Conservation (phyloP, 805 yeast genomes). For the Nakazawaea ernobii region DNA sequence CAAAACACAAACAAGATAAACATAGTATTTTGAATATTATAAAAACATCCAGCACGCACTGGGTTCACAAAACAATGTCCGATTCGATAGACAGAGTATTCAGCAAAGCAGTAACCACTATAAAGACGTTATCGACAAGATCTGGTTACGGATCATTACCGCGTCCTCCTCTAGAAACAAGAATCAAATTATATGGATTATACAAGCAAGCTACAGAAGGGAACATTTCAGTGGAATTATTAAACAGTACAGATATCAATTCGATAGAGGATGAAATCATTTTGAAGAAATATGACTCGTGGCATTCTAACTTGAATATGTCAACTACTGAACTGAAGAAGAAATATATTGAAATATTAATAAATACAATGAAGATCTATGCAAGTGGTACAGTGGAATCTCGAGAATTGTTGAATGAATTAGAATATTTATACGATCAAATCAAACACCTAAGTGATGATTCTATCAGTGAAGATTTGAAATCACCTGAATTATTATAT, state of each 20-base stretch:
- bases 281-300: conserved; percentile 76
- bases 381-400: conserved; percentile 67
- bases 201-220: conserved; percentile 92
- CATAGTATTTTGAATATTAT: background rate
- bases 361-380: conserved; percentile 66
- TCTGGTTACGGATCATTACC: conserved; percentile 60
- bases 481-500: conserved; percentile 12
- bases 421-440: conserved; percentile 73
- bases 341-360: conserved; percentile 57
- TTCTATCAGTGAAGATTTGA: background rate
- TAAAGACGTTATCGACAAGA: conserved; percentile 62
- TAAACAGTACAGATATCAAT: conserved; percentile 29
- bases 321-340: conserved; percentile 68
- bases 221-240: conserved; percentile 57
- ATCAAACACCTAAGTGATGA: conserved; percentile 38
- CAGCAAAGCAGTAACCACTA: conserved; percentile 76
- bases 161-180: conserved; percentile 66
- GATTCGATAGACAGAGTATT: conserved; percentile 72
- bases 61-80: conserved; percentile 28
- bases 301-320: conserved; percentile 72
- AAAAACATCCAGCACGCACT: background rate
- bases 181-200: conserved; percentile 70
- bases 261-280: conserved; percentile 61
- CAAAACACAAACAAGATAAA: background rate
- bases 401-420: conserved; percentile 55